Conservation (phyloP, 257 asterid genomes). For the Vinca minor region DNA sequence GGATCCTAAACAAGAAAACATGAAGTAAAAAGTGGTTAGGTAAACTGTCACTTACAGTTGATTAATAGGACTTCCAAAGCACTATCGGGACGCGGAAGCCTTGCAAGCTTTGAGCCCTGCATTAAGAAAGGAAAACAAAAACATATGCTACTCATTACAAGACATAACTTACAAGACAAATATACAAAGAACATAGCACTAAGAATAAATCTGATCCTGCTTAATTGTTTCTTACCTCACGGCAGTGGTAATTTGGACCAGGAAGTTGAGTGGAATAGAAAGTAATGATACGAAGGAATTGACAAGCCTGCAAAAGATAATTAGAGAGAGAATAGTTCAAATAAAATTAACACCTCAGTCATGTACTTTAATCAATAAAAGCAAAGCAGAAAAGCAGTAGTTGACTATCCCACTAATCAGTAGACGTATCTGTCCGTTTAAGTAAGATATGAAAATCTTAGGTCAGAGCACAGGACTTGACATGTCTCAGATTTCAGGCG, state of each 20-base stretch:
- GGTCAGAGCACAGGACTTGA: too few relatives aligned
- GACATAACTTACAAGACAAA: background rate
- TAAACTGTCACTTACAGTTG: slow-evolving; percentile 34
- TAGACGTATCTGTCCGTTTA: too few relatives aligned
- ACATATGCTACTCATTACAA: background rate
- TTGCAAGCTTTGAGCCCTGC: slow-evolving; percentile 92
- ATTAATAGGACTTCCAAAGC: slow-evolving; percentile 54
- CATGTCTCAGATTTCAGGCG: too few relatives aligned
- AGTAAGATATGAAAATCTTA: too few relatives aligned
- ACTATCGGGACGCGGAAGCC: slow-evolving; percentile 74
- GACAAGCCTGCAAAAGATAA: slow-evolving; percentile 56
- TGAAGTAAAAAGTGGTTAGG: background rate
- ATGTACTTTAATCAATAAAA: too few relatives aligned
- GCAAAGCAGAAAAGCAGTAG: too few relatives aligned
- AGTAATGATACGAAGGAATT: slow-evolving; percentile 73
- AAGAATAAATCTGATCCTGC: background rate
- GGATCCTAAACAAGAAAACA: slow-evolving; percentile 1
- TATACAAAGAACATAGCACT: slow-evolving; percentile 3
- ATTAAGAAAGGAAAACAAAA: slow-evolving; percentile 5
- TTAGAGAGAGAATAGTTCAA: too few relatives aligned
- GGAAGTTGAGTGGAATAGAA: slow-evolving; percentile 98
- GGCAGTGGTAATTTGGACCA: slow-evolving; percentile 96
- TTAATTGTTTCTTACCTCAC: slow-evolving; percentile 51
- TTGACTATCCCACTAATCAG: too few relatives aligned
- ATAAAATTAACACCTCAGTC: too few relatives aligned